Evolutionary conservation across 2,329 filamentous ascomycete species (phyloP).

Genomic region (Fusarium pseudocircinatum): DNA sequence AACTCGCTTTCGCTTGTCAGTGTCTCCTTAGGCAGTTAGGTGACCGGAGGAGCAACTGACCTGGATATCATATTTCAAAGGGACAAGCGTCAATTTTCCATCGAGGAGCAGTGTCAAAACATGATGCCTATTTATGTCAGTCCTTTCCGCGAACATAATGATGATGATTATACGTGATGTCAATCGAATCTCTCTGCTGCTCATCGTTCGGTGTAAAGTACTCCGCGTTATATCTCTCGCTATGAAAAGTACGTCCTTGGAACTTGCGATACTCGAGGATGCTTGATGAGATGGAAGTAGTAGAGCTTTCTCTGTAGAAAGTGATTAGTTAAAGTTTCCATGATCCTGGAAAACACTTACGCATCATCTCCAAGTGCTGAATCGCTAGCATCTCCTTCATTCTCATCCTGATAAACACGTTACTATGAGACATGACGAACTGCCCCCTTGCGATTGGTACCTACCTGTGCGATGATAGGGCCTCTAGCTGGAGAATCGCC

Average conservation of each 20-base stretch:
- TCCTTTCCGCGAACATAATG: fast-evolving
- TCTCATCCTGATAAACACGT: not conserved
- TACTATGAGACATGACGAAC: fast-evolving
- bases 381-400: not conserved
- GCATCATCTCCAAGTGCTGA: not conserved
- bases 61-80: not conserved
- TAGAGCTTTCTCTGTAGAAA: not conserved
- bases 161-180: not conserved
- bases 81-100: not conserved
- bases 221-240: not conserved
- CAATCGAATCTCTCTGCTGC: slow-evolving; percentile 13
- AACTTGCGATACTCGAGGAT: slow-evolving; percentile 7
- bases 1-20: not conserved
- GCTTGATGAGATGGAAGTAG: slow-evolving; percentile 5
- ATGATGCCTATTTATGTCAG: not conserved
- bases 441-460: fast-evolving
- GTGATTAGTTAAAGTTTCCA: fast-evolving
- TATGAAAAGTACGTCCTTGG: slow-evolving; percentile 9
- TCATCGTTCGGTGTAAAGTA: slow-evolving; percentile 11
- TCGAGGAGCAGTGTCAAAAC: not conserved
- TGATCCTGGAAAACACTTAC: fast-evolving
- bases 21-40: fast-evolving
- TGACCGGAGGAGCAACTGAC: fast-evolving
- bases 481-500: not conserved
- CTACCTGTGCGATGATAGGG: not conserved